Evolutionary conservation across 495 filamentous ascomycete species (phyloP), one percentile per base, ranked within the genome.

Genomic region (Podospora fimiseda): DNA sequence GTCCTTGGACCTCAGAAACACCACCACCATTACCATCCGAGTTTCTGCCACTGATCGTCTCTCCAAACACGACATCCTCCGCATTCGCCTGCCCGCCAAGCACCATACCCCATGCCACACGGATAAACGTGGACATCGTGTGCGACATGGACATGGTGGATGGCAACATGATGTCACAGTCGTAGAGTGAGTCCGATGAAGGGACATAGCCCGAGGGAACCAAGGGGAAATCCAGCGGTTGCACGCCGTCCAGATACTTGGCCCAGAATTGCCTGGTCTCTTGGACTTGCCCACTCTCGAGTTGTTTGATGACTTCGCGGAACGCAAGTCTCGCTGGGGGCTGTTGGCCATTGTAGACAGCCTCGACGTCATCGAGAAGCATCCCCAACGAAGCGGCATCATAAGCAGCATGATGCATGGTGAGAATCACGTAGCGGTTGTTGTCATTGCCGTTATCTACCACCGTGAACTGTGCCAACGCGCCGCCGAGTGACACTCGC

Each of bases 351-450:
- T 56, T 49, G 42, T 74, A 76, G 6, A 65, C 60, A 6, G 60
- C 59, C 44, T 74, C 74, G 18, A 85, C 74, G 48, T 77, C 70
- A 14, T 82, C 67, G 5, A 84, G 67, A 11, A 85, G 69, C 0
- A 84, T 58, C 5, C 73, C 71, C 63, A 82, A 74, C 7, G 76
- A 82, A 80, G 82, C 86, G 15, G 83, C 83, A 48, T 88, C 85
- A 52, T 87, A 89, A 2, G 88, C 59, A 1, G 79, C 78, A 50
- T 89, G 84, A 53, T 87, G 84, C 44, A 84, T 73, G 1, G 81
- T 87, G 66, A 81, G 74, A 5, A 84, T 71, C 56, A 85, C 79
- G 52, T 77, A 54, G 20, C 53, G 23, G 58, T 67, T 52, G 65
- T 61, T 61, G 62, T 74, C 63, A 15, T 68, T 62, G 3, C 51